Evolutionary conservation across 257 asterid genomes (phyloP).

Genomic region (Henckelia pumila): DNA sequence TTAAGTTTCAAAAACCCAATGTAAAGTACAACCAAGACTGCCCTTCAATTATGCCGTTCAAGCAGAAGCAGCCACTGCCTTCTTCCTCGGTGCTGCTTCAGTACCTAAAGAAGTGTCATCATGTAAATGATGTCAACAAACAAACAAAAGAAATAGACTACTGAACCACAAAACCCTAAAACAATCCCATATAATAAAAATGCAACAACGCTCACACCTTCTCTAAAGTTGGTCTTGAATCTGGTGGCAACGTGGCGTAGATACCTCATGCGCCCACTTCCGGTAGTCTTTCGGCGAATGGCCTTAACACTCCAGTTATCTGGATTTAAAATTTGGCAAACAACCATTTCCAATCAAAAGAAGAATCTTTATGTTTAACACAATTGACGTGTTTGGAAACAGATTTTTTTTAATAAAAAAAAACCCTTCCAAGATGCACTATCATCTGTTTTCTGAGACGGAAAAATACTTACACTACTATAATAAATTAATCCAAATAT

Average conservation of each 20-base stretch:
- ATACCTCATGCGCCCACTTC: slow-evolving; percentile 28
- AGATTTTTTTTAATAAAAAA: too few relatives aligned
- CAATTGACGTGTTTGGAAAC: not conserved
- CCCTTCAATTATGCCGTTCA: not conserved
- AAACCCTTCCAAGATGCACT: not conserved
- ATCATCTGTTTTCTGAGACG: not conserved
- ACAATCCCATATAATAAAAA: too few relatives aligned
- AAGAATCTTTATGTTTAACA: not conserved
- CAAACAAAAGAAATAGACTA: too few relatives aligned
- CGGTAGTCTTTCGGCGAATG: slow-evolving; percentile 22
- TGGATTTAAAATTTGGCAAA: not conserved
- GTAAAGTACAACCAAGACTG: not conserved
- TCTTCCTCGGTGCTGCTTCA: not conserved
- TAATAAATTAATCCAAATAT: not conserved
- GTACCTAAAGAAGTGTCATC: not conserved
- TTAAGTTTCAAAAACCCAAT: too few relatives aligned
- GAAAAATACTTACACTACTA: not conserved
- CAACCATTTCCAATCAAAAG: not conserved
- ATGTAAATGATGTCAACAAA: not conserved
- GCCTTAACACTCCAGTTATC: slow-evolving; percentile 15
- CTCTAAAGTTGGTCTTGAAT: slow-evolving; percentile 28
- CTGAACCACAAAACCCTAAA: not conserved
- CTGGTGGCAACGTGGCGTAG: slow-evolving; percentile 24
- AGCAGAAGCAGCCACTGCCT: not conserved
- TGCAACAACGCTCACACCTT: slow-evolving; percentile 10